phyloP scores from a whole-genome alignment of 1,139 yeast genomes.

The Pichiaceae sp. region DNA sequence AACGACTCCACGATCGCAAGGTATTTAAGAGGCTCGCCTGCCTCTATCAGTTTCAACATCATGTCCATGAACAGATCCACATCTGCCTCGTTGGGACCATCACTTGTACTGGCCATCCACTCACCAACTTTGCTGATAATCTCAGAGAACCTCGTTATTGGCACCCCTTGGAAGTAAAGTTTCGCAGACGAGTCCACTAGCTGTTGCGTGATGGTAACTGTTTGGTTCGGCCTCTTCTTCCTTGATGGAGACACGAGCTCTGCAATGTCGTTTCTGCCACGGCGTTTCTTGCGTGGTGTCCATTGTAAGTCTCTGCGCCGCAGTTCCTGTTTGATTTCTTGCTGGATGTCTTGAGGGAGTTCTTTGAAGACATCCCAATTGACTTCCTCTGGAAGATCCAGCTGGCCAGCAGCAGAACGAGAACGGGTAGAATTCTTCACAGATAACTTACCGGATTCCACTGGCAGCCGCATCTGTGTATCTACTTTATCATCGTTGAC shows the following conservation, averaged over 20 bases:
- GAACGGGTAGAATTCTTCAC: background rate
- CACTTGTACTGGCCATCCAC: slow-evolving; percentile 18
- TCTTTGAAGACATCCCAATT: slow-evolving; percentile 48
- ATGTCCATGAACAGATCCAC: slow-evolving; percentile 18
- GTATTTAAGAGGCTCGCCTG: slow-evolving; percentile 11
- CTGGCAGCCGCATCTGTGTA: slow-evolving; percentile 38
- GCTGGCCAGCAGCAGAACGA: background rate
- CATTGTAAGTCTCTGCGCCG: slow-evolving; percentile 17
- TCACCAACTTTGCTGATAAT: slow-evolving; percentile 9
- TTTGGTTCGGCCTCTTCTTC: slow-evolving; percentile 1
- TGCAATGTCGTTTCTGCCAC: slow-evolving; percentile 9
- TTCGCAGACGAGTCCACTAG: slow-evolving; percentile 2
- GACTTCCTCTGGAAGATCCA: slow-evolving; percentile 23
- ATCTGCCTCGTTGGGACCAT: slow-evolving; percentile 18
- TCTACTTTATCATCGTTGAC: slow-evolving; percentile 29
- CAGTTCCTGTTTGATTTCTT: slow-evolving; percentile 40
- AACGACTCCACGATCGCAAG: slow-evolving; percentile 8
- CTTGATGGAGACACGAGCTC: slow-evolving; percentile 14
- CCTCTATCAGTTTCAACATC: slow-evolving; percentile 16
- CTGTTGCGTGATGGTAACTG: slow-evolving; percentile 4
- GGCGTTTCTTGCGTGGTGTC: slow-evolving; percentile 14
- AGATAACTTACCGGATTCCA: slow-evolving; percentile 12
- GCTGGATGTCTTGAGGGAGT: slow-evolving; percentile 45
- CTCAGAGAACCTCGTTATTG: slow-evolving; percentile 9
- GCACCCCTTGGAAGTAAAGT: slow-evolving; percentile 17